A percentile compares a stretch with the other conserved stretches of the same genome.
Conservation (phyloP, 495 filamentous ascomycete genomes). For the Lepraria neglecta region DNA sequence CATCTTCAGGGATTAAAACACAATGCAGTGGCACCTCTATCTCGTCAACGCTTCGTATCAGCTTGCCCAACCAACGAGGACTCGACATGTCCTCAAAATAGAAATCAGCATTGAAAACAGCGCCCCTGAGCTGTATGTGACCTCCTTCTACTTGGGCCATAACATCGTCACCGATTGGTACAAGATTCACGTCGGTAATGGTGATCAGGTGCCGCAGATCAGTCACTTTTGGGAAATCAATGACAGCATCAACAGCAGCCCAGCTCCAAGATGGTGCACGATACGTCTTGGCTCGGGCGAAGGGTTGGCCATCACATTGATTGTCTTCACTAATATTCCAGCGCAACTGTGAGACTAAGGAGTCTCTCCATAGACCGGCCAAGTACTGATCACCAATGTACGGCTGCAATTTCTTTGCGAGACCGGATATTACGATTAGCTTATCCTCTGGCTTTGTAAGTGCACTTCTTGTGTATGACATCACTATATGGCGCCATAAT, state of each 20-base stretch:
- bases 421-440: slow-evolving; percentile 16
- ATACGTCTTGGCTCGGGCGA: neutral
- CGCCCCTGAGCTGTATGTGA: neutral
- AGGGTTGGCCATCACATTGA: neutral
- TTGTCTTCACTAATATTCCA: neutral
- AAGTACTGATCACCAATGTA: slow-evolving; percentile 9
- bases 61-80: no score
- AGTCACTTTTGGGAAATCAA: no score
- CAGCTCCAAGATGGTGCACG: slow-evolving; percentile 7
- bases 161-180: neutral
- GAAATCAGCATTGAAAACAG: neutral
- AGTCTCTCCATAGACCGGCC: slow-evolving; percentile 18
- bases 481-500: neutral
- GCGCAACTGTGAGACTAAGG: slow-evolving; percentile 7
- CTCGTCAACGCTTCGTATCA: no score
- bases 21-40: no score
- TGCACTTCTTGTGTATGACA: neutral
- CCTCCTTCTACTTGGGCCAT: neutral
- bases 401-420: slow-evolving; percentile 9
- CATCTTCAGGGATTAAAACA: no score
- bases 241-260: neutral
- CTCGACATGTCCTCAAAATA: no score
- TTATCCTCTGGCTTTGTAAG: slow-evolving; percentile 19
- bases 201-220: neutral
- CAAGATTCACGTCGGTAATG: neutral